Conservation (phyloP, 345 rosid genomes). For the Populus nigra region DNA sequence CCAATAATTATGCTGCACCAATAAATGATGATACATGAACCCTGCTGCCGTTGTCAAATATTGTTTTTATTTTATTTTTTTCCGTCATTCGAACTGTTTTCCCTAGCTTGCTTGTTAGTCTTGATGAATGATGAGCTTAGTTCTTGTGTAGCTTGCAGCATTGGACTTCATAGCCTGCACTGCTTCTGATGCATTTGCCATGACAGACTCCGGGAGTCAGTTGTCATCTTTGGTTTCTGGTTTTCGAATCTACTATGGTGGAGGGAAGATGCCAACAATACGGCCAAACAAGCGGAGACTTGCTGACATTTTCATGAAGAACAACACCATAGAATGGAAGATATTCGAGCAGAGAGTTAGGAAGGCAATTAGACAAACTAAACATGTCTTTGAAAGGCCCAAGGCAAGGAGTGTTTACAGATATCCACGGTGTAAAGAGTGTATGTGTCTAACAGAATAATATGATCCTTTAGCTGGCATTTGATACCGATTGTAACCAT, state of each 20-base stretch:
- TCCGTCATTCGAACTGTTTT: not conserved
- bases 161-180: conserved; percentile 88
- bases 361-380: conserved; percentile 88
- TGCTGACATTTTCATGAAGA: conserved; percentile 65
- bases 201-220: conserved; percentile 97
- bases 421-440: conserved; percentile 79
- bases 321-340: conserved; percentile 78
- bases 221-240: conserved; percentile 88
- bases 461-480: not conserved
- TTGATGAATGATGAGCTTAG: not conserved
- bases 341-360: conserved; percentile 88
- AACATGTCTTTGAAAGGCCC: conserved; percentile 74
- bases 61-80: not conserved
- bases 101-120: not conserved
- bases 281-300: conserved; percentile 81
- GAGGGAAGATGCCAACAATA: conserved; percentile 90
- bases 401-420: conserved; percentile 82
- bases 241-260: conserved; percentile 75
- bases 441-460: conserved; percentile 56
- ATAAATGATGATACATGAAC: not conserved
- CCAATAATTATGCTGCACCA: not conserved
- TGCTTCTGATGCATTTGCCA: conserved; percentile 82
- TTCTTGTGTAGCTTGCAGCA: conserved; percentile 68
- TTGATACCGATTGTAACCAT: not conserved
- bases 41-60: not conserved